Conservation (phyloP, 2,329 filamentous ascomycete species). For the Apiospora aurea region DNA sequence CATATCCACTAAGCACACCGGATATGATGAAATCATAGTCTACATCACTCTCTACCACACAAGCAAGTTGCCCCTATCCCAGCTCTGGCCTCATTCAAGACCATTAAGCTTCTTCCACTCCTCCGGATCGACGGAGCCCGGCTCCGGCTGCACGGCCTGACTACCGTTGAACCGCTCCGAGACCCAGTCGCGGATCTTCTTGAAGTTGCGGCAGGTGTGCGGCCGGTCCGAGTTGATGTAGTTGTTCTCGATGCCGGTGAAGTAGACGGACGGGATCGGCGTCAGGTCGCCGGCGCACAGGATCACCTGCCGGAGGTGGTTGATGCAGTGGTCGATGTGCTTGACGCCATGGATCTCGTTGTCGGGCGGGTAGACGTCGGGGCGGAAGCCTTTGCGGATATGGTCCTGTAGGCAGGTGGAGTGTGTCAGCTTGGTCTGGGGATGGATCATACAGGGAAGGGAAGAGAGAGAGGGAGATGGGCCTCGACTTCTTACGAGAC, state of each 20-base stretch:
- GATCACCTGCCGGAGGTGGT: neutral
- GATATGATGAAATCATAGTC: fast-evolving
- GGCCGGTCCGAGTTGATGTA: neutral
- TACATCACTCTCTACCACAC: too few species aligned
- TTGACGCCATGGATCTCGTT: neutral
- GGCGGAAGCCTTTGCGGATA: neutral
- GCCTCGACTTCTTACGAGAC: neutral
- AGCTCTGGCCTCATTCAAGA: too few species aligned
- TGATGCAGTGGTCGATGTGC: neutral
- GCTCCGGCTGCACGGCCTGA: too few species aligned
- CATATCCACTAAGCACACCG: too few species aligned
- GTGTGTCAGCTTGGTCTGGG: neutral
- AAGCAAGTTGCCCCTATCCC: too few species aligned
- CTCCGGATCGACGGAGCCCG: too few species aligned
- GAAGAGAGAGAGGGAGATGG: neutral
- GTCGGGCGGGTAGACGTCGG: neutral
- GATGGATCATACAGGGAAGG: neutral
- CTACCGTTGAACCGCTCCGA: neutral
- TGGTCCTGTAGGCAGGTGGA: neutral
- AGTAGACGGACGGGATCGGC: neutral
- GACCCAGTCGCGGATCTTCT: neutral
- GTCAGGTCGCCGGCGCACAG: neutral
- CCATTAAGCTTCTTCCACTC: too few species aligned
- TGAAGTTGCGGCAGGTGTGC: neutral
- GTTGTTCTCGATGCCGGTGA: neutral